These are phyloP conservation scores for Blastocystis sp. DNA, from an alignment of 352 stramenopile genomes.

Conservation along the genomic window DNA sequence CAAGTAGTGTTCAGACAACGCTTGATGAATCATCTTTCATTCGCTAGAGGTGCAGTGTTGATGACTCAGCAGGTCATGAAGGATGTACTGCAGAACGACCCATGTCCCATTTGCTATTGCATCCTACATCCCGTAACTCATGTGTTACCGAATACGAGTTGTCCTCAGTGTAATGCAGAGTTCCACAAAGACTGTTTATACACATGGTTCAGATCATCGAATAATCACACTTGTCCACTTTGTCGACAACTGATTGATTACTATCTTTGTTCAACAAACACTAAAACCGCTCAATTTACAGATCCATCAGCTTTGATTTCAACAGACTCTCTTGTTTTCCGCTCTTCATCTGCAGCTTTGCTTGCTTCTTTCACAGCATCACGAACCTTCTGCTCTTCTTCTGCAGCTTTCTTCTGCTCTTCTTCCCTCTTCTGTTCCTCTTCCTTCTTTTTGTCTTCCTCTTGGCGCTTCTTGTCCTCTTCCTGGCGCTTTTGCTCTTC, in stretches of 20 bases:
- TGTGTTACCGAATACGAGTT: slow-evolving; percentile 73
- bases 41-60: neutral
- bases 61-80: slow-evolving; percentile 73
- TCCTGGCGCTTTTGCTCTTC: slow-evolving; percentile 52
- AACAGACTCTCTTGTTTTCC: neutral
- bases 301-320: slow-evolving; percentile 46
- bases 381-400: neutral
- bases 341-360: slow-evolving; percentile 4
- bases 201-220: slow-evolving; percentile 77
- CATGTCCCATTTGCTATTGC: slow-evolving; percentile 79
- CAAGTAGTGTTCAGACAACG: slow-evolving; percentile 4
- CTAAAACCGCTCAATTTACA: slow-evolving; percentile 45
- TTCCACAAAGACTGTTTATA: slow-evolving; percentile 77
- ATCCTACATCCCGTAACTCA: slow-evolving; percentile 75
- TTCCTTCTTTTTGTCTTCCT: slow-evolving; percentile 54
- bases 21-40: neutral
- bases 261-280: slow-evolving; percentile 38
- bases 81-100: slow-evolving; percentile 76
- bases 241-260: slow-evolving; percentile 70
- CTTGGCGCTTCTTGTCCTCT: slow-evolving; percentile 41
- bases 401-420: slow-evolving; percentile 36
- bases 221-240: slow-evolving; percentile 75
- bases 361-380: slow-evolving; percentile 43
- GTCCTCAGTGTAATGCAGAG: slow-evolving; percentile 74
- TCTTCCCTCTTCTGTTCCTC: slow-evolving; percentile 27